These are phyloP conservation scores for Sporopachydermia lactativora DNA, from an alignment of 805 yeast species.

Conservation along the genomic window DNA sequence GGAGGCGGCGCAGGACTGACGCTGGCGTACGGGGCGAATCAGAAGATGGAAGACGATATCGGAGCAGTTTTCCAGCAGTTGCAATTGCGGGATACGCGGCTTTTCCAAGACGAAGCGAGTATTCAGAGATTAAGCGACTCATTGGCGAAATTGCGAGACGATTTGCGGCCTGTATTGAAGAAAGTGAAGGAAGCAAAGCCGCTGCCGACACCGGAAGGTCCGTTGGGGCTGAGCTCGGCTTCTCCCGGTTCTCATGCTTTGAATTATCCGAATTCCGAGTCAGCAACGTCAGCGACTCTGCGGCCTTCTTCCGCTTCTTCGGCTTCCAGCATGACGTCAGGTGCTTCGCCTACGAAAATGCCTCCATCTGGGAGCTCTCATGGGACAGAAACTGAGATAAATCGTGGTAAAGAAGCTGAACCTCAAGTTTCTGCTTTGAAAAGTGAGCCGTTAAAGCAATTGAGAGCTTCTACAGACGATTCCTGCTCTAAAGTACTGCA, in stretches of 20 bases:
- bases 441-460: slow-evolving; percentile 64
- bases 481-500: slow-evolving; percentile 81
- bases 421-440: slow-evolving; percentile 15
- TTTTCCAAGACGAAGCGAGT: slow-evolving; percentile 19
- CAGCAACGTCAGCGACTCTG: slow-evolving; percentile 6
- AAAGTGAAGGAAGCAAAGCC: slow-evolving; percentile 49
- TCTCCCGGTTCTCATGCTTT: slow-evolving; percentile 9
- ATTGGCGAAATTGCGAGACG: slow-evolving; percentile 44
- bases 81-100: slow-evolving; percentile 16
- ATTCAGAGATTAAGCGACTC: slow-evolving; percentile 34
- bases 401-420: background rate
- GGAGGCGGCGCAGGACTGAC: slow-evolving; percentile 15
- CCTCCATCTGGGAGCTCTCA: background rate
- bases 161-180: slow-evolving; percentile 48
- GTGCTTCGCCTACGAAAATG: background rate
- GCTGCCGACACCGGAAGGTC: slow-evolving; percentile 43
- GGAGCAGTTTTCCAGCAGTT: slow-evolving; percentile 9
- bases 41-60: background rate
- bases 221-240: slow-evolving; percentile 4
- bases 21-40: slow-evolving; percentile 6
- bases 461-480: slow-evolving; percentile 80
- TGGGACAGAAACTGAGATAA: slow-evolving; percentile 10
- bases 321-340: background rate
- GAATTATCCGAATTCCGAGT: slow-evolving; percentile 10
- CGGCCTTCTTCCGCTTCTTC: background rate